Base-by-base conservation (phyloP, 2,329 filamentous ascomycete species). In the Sporothrix dimorphospora region DNA sequence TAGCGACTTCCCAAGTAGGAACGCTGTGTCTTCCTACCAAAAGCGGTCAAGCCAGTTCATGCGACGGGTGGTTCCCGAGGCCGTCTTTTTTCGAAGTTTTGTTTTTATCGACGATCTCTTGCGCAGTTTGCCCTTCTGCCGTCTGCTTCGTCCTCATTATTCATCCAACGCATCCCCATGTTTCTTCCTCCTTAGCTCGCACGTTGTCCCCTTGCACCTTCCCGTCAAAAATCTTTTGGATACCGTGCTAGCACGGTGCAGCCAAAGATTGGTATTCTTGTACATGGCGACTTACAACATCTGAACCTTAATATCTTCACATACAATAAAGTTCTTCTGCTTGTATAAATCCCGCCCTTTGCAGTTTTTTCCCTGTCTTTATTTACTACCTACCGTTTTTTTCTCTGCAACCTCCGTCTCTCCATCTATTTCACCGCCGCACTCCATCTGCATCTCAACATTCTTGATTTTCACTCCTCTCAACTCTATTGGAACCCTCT, bases 311-410 rank as follows among this genome's bases (percentile, higher is more conserved):
- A 34, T 55, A 16, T 57, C 42, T 8, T 45, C 42, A 11, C 42
- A 45, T 45, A 16, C 42, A 45, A 16, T 45, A 11, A 11, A 11
- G 42, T 45, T 45, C 42, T 45, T 12, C 42, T 45, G 42, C 42
- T 16, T 34, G 30, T 34, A 34, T 34, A 34, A 34, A 34, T 34
- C 30, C 30, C 30, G 3, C 30, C 30, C 30, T 34, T 34, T 34
- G 11, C 19, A 24, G 30, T 30, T 65, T 65, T 65, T 4, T n/a
- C 34, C 27, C n/a, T 63, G 19, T 12, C 19, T 38, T 59, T 38
- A 72, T 63, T 12, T 61, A 47, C 55, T 55, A 61, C 69, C 59
- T 66, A 69, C 70, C 51, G n/a, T n/a, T 69, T 72, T 3, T 75
- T 73, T 45, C 30, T 34, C 30, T 34, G 30, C 40, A 42, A 9